Conservation (phyloP, 2,329 filamentous ascomycete genomes). For the Chaetomium sp. region DNA sequence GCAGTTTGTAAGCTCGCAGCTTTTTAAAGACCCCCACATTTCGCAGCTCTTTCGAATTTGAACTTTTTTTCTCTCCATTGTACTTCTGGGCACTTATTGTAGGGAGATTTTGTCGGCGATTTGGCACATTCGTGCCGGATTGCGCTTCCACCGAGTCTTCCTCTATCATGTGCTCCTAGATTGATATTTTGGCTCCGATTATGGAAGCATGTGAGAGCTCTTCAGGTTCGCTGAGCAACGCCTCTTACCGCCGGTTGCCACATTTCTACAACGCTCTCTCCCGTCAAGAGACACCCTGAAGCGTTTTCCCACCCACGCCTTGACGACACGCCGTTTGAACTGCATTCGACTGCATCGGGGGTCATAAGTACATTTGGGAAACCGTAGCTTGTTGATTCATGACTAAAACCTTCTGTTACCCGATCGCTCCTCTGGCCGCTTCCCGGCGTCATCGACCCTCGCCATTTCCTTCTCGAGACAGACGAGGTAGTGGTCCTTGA, state of each 20-base stretch:
- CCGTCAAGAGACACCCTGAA: neutral
- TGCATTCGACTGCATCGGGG: neutral
- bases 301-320: neutral
- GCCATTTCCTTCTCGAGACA: conserved; percentile 35
- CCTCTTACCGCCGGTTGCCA: conserved; percentile 76
- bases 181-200: conserved; percentile 60
- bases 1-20: conserved; percentile 30
- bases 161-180: conserved; percentile 74
- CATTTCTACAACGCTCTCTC: conserved; percentile 45
- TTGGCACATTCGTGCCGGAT: conserved; percentile 40
- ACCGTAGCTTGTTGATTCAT: neutral
- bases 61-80: conserved; percentile 54
- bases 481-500: conserved; percentile 29
- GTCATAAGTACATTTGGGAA: neutral
- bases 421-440: conserved; percentile 29
- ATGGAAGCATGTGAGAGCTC: conserved; percentile 68
- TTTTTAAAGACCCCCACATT: conserved; percentile 23
- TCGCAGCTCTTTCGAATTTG: conserved; percentile 25
- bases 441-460: conserved; percentile 32
- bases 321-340: neutral
- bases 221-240: conserved; percentile 59
- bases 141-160: conserved; percentile 60
- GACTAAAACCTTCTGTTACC: neutral
- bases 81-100: conserved; percentile 71
- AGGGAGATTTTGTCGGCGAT: conserved; percentile 53